Percentiles rank a stretch among this genome's conserved stretches.
Conservation (phyloP, 163 green algal species). For the Chlamydomonas reinhardtii region DNA sequence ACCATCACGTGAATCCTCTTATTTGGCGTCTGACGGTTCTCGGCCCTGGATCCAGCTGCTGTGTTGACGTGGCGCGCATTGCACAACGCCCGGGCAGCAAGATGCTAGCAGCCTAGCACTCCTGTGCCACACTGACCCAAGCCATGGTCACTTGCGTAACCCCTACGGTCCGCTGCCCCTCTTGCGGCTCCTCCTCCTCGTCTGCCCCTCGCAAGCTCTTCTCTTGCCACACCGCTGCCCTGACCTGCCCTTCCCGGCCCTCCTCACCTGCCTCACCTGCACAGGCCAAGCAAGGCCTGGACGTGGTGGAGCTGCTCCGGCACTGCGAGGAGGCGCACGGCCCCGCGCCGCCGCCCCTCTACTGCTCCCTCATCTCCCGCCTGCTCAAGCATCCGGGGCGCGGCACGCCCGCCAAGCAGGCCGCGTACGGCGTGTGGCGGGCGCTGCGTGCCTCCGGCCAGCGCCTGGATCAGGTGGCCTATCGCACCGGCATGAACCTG, state of each 20-base stretch:
- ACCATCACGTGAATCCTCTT: too few relatives aligned
- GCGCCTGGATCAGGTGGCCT: slow-evolving; percentile 33
- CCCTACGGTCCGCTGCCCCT: too few relatives aligned
- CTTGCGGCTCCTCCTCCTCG: too few relatives aligned
- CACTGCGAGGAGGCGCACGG: neutral
- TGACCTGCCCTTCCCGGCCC: neutral
- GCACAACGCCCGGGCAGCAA: too few relatives aligned
- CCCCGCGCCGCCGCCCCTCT: neutral
- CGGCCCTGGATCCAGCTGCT: too few relatives aligned
- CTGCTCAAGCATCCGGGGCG: slow-evolving; percentile 37
- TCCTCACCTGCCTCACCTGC: neutral
- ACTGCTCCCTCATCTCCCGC: slow-evolving; percentile 19
- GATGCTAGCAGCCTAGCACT: too few relatives aligned
- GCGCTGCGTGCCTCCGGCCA: slow-evolving; percentile 14
- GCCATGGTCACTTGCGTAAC: too few relatives aligned
- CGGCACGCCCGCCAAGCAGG: slow-evolving; percentile 24
- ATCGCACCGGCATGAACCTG: slow-evolving; percentile 48
- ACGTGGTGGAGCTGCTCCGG: slow-evolving; percentile 13
- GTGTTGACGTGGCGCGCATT: too few relatives aligned
- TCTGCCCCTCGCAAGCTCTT: neutral
- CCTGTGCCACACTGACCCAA: too few relatives aligned
- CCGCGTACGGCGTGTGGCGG: slow-evolving; percentile 40
- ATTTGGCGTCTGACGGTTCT: too few relatives aligned
- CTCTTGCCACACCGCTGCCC: neutral
- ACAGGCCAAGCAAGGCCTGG: slow-evolving; percentile 3